phyloP scores from a whole-genome alignment of 2,329 filamentous ascomycete genomes.

The Talaromyces pinophilus region DNA sequence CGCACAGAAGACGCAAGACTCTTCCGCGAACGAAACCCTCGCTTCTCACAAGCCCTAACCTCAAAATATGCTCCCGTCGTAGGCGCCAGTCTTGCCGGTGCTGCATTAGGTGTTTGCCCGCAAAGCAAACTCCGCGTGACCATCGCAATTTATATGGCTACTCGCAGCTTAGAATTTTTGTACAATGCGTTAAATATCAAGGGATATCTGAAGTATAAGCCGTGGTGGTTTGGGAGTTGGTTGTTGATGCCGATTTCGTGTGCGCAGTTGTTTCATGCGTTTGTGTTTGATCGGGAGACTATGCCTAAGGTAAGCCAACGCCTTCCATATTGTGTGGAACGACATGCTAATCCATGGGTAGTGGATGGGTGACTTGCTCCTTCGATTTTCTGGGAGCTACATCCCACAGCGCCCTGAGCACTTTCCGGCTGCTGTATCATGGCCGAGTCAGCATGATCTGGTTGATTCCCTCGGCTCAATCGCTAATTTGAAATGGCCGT shows the following conservation, averaged over 20 bases:
- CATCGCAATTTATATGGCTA: slow-evolving; percentile 77
- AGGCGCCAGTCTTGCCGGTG: slow-evolving; percentile 84
- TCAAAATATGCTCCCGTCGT: slow-evolving; percentile 82
- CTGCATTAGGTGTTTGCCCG: slow-evolving; percentile 76
- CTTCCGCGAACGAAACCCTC: slow-evolving; percentile 81
- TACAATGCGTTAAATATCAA: slow-evolving; percentile 82
- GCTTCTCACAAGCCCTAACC: slow-evolving; percentile 71
- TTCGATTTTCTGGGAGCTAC: slow-evolving; percentile 73
- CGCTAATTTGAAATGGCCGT: slow-evolving; percentile 81
- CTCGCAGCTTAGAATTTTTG: slow-evolving; percentile 78
- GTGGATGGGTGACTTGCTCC: slow-evolving; percentile 65
- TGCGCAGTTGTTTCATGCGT: slow-evolving; percentile 74
- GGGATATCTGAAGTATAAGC: slow-evolving; percentile 66
- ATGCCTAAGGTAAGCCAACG: slow-evolving; percentile 59
- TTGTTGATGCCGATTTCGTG: slow-evolving; percentile 74
- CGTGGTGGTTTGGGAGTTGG: slow-evolving; percentile 86
- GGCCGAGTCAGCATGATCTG: slow-evolving; percentile 75
- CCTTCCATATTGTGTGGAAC: not conserved
- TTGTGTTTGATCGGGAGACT: slow-evolving; percentile 75
- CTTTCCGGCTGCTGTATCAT: slow-evolving; percentile 66
- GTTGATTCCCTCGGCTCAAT: slow-evolving; percentile 80
- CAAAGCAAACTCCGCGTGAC: slow-evolving; percentile 72
- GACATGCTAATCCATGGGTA: slow-evolving; percentile 27
- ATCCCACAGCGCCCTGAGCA: slow-evolving; percentile 70
- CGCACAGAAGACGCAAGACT: slow-evolving; percentile 76